A percentile compares a stretch with the other conserved stretches of the same genome.
phyloP scores from a whole-genome alignment of 176 grass and related monocot genomes.

The Hyparrhenia diplandra region DNA sequence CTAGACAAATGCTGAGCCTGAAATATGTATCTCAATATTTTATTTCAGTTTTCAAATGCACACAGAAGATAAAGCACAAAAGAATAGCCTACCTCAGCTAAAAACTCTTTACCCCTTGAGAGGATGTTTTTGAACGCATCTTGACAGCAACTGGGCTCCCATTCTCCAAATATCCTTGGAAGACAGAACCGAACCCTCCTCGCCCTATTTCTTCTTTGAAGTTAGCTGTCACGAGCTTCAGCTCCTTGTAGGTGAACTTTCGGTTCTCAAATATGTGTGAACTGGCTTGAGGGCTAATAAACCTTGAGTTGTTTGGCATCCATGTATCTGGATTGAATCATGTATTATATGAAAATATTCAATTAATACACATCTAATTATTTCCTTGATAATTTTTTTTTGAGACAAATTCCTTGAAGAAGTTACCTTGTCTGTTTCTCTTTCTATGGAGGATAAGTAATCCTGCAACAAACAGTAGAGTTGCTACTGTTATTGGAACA shows the following conservation, averaged over 20 bases:
- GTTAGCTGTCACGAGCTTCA: constrained; percentile 54
- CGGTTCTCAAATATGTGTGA: constrained; percentile 28
- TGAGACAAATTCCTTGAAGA: neutral
- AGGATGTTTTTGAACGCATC: constrained; percentile 33
- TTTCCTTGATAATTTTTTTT: neutral
- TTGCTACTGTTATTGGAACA: constrained; percentile 18
- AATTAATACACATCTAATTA: neutral
- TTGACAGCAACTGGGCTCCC: constrained; percentile 72
- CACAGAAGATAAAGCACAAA: neutral
- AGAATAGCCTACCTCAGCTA: constrained; percentile 51
- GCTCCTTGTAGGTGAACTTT: constrained; percentile 60
- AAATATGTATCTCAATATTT: neutral
- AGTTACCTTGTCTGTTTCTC: constrained; percentile 29
- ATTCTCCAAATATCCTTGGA: constrained; percentile 53
- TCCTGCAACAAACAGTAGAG: constrained; percentile 17
- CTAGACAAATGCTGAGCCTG: constrained; percentile 59
- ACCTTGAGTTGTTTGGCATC: neutral
- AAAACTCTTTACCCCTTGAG: constrained; percentile 62
- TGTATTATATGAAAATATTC: neutral
- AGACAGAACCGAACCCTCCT: constrained; percentile 79
- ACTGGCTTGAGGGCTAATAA: neutral
- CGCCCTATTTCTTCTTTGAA: constrained; percentile 58
- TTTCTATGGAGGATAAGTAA: constrained; percentile 5
- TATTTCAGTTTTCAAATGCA: neutral
- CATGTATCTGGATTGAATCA: constrained; percentile 9